These are phyloP conservation scores for Carex littledalei DNA, from an alignment of 176 grass and related monocot genomes.

Conservation along the genomic window DNA sequence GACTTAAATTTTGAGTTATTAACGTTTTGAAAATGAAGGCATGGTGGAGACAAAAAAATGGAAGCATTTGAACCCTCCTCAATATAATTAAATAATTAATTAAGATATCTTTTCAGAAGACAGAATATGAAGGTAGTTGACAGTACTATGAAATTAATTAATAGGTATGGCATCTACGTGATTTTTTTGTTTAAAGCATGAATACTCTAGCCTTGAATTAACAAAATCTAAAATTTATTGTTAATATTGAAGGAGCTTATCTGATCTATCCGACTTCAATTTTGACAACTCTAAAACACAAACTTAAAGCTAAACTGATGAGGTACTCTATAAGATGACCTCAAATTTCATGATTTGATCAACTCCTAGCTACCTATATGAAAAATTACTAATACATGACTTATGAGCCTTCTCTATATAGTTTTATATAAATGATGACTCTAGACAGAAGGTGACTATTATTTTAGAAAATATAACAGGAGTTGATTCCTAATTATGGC, in stretches of 20 bases:
- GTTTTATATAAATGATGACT: background rate
- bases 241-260: background rate
- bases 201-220: background rate
- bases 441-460: background rate
- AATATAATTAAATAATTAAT: background rate
- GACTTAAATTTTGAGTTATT: too few species aligned
- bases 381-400: background rate
- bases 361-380: background rate
- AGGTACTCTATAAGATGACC: background rate
- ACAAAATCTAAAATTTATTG: background rate
- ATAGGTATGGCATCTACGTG: background rate
- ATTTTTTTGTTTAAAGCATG: background rate
- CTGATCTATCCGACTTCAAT: background rate
- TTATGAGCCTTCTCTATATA: background rate
- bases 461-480: background rate
- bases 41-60: too few species aligned
- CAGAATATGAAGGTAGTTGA: background rate
- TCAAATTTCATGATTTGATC: background rate
- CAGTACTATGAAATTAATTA: background rate
- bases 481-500: background rate
- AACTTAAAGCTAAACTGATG: background rate
- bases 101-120: background rate
- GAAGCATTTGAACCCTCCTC: too few species aligned
- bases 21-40: too few species aligned
- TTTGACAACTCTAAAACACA: background rate